phyloP scores from a whole-genome alignment of 495 filamentous ascomycete genomes.

The Extremus antarcticus region DNA sequence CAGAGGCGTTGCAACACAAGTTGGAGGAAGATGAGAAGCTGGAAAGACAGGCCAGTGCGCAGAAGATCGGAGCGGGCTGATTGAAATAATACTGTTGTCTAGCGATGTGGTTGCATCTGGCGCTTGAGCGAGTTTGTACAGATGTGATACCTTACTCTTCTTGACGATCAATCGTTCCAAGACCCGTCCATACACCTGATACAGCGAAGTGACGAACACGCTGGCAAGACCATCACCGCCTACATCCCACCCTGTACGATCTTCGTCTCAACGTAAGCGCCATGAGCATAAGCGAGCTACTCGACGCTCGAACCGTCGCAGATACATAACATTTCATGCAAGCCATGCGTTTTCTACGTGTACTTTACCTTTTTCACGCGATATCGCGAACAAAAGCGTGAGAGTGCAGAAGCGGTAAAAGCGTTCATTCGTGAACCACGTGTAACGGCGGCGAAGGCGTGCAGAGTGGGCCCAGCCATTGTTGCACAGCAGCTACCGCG shows the following conservation, averaged over 20 bases:
- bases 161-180: too few relatives aligned
- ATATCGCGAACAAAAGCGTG: too few relatives aligned
- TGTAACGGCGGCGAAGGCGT: background rate
- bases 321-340: background rate
- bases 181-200: too few relatives aligned
- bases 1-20: slow-evolving; percentile 15
- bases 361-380: too few relatives aligned
- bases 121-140: background rate
- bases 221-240: too few relatives aligned
- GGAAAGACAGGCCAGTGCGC: background rate
- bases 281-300: background rate
- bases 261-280: background rate
- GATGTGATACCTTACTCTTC: background rate
- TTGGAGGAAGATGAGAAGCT: slow-evolving; percentile 11
- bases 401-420: too few relatives aligned
- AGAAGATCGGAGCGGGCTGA: too few relatives aligned
- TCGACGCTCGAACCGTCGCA: background rate
- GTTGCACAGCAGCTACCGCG: background rate
- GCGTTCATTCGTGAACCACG: background rate
- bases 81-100: too few relatives aligned
- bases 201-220: too few relatives aligned
- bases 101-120: background rate
- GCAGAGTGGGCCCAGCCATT: background rate
- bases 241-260: too few relatives aligned
- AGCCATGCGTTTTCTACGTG: too few relatives aligned